Conservation (phyloP, 129 eudicot genomes). For the Erigeron canadensis region DNA sequence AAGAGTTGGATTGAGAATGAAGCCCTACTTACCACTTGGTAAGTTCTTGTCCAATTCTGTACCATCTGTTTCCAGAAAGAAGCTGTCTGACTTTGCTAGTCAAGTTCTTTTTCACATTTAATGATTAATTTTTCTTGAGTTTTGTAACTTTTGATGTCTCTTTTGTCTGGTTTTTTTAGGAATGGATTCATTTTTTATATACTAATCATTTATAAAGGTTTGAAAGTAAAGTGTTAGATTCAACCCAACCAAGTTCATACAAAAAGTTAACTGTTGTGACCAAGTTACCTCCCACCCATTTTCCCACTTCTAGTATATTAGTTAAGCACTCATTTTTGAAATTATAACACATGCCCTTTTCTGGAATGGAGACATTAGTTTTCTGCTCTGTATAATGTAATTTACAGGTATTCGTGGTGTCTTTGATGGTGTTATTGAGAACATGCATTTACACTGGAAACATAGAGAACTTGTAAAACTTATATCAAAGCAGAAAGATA, state of each 20-base stretch:
- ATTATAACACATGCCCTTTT: conserved; percentile 11
- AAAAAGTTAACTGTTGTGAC: too few relatives aligned
- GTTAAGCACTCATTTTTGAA: background rate
- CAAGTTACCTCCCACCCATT: background rate
- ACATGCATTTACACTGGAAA: conserved; percentile 99
- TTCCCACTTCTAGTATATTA: background rate
- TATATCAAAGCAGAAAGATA: conserved; percentile 79
- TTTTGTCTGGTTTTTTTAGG: too few relatives aligned
- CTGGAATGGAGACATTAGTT: background rate
- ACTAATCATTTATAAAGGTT: too few relatives aligned
- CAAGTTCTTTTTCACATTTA: background rate
- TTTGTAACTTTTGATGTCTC: background rate
- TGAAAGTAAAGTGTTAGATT: too few relatives aligned
- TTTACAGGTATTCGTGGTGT: conserved; percentile 92
- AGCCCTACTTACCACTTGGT: conserved; percentile 96
- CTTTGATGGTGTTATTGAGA: conserved; percentile 96
- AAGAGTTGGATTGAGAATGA: conserved; percentile 88
- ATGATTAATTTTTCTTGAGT: background rate
- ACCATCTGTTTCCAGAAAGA: conserved; percentile 19
- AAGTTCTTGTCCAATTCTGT: conserved; percentile 22
- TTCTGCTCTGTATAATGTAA: conserved; percentile 26
- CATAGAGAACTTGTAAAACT: conserved; percentile 95
- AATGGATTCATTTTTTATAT: too few relatives aligned
- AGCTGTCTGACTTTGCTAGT: background rate
- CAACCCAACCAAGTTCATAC: too few relatives aligned